A percentile compares a stretch with the other conserved stretches of the same genome.
These are phyloP conservation scores for Monosporascus sp. DNA, from an alignment of 2,329 filamentous ascomycete genomes.

Conservation along the genomic window DNA sequence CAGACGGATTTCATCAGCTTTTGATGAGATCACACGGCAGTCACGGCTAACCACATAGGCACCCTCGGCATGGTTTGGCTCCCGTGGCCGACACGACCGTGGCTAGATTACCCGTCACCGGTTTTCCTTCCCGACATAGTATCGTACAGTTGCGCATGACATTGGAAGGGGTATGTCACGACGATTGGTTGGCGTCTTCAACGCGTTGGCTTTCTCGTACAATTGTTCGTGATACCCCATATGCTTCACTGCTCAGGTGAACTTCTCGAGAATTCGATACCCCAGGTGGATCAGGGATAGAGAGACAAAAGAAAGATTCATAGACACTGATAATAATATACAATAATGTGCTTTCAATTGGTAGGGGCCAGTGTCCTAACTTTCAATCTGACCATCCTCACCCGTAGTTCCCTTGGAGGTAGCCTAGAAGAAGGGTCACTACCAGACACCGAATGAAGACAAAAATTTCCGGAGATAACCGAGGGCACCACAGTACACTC, in stretches of 20 bases:
- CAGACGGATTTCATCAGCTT: constrained; percentile 56
- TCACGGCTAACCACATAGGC: constrained; percentile 18
- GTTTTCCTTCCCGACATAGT: not conserved
- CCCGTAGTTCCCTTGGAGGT: too few species aligned
- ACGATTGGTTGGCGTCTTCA: constrained; percentile 1
- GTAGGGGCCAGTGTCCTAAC: not conserved
- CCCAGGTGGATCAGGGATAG: constrained; percentile 5
- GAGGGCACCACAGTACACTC: too few species aligned
- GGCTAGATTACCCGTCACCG: not conserved
- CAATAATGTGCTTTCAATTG: not conserved
- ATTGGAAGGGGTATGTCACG: not conserved
- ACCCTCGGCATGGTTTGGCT: constrained; percentile 4
- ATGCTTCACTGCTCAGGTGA: not conserved
- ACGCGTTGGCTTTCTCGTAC: not conserved
- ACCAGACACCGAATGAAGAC: too few species aligned
- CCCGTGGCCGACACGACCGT: constrained; percentile 5
- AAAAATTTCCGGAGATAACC: too few species aligned
- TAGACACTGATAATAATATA: constrained; percentile 6
- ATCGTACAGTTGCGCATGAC: not conserved
- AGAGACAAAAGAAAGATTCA: constrained; percentile 8
- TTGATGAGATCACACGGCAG: constrained; percentile 24
- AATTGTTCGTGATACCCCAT: constrained; percentile 1
- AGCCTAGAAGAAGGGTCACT: too few species aligned
- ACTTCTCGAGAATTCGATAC: constrained; percentile 3
- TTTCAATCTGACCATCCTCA: too few species aligned